phyloP scores from a whole-genome alignment of 1,139 yeast species.

The Taphrina deformans region DNA sequence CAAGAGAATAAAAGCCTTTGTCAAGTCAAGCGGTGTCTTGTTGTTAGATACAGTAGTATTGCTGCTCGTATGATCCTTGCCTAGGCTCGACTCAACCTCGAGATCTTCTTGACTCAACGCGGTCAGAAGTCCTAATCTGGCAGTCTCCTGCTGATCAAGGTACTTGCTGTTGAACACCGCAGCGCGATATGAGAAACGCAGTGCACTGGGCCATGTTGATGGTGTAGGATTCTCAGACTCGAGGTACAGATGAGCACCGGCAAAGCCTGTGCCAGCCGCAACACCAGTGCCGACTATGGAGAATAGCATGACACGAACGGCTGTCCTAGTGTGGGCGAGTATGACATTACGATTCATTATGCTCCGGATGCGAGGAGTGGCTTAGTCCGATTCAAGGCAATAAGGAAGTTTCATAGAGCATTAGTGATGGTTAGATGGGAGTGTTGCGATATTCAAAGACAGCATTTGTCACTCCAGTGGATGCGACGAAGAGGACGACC shows the following conservation, averaged over 20 bases:
- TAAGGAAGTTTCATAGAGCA: no score
- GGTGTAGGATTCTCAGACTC: constrained; percentile 25
- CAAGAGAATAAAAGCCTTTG: constrained; percentile 9
- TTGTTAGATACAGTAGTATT: neutral
- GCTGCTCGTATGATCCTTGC: neutral
- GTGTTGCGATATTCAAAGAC: no score
- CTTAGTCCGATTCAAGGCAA: neutral
- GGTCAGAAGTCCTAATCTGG: neutral
- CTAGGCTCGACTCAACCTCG: neutral
- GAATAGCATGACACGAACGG: constrained; percentile 17
- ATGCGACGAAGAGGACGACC: no score
- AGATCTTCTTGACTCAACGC: neutral
- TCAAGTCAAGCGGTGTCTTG: neutral
- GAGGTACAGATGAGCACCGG: constrained; percentile 13
- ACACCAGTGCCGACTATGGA: constrained; percentile 15
- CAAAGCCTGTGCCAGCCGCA: constrained; percentile 23
- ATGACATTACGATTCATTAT: constrained; percentile 11
- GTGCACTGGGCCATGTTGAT: constrained; percentile 12
- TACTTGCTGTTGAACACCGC: constrained; percentile 25
- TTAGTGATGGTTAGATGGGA: no score
- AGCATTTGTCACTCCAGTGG: no score
- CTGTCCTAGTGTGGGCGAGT: constrained; percentile 20
- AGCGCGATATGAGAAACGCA: constrained; percentile 25
- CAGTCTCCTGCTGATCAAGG: constrained; percentile 16
- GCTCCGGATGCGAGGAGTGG: neutral